phyloP scores from a whole-genome alignment of 371 early-diverging fungal species.

The Rhizopus sp. region DNA sequence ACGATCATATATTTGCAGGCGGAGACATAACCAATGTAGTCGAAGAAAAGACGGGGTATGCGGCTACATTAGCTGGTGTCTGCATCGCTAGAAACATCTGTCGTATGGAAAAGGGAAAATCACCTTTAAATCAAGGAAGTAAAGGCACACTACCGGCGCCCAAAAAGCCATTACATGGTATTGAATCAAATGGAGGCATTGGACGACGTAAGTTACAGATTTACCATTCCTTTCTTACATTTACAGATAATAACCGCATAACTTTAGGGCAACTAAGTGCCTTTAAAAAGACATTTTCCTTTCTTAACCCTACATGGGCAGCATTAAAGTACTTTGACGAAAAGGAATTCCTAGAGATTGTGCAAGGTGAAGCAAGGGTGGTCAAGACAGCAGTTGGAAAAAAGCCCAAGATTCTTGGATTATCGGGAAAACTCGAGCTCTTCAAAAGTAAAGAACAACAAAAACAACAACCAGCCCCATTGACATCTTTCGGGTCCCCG shows the following conservation, averaged over 20 bases:
- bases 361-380: slow-evolving; percentile 29
- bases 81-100: slow-evolving; percentile 45
- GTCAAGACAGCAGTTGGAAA: slow-evolving; percentile 24
- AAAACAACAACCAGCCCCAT: slow-evolving; percentile 5
- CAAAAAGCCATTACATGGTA: slow-evolving; percentile 31
- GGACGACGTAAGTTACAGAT: slow-evolving; percentile 34
- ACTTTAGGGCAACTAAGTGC: slow-evolving; percentile 20
- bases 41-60: slow-evolving; percentile 61
- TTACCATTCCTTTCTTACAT: neutral
- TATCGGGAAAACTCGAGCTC: neutral
- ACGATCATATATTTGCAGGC: slow-evolving; percentile 61
- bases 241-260: slow-evolving; percentile 6
- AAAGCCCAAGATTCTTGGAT: slow-evolving; percentile 17
- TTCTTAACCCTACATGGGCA: slow-evolving; percentile 38
- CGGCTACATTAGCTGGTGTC: slow-evolving; percentile 52
- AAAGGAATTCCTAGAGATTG: slow-evolving; percentile 31
- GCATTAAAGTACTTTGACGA: slow-evolving; percentile 42
- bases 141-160: slow-evolving; percentile 39
- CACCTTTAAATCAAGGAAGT: slow-evolving; percentile 33
- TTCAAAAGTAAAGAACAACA: neutral
- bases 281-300: slow-evolving; percentile 33
- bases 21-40: slow-evolving; percentile 63
- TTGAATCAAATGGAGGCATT: slow-evolving; percentile 28
- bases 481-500: neutral
- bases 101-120: slow-evolving; percentile 43